Conservation (phyloP, 345 rosid species). For the Lepidium aucheri region DNA sequence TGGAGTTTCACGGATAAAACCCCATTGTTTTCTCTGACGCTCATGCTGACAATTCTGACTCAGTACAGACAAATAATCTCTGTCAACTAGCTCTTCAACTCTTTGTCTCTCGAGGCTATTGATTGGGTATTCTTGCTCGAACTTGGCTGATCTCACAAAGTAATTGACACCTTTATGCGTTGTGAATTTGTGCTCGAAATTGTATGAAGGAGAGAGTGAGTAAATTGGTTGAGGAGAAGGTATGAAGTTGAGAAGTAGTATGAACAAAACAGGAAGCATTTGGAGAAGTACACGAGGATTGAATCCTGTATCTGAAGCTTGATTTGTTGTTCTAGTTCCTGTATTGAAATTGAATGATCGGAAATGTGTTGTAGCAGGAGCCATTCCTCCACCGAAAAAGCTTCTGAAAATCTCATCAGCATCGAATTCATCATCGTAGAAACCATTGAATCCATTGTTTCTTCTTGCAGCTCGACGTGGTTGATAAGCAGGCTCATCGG, state of each 20-base stretch:
- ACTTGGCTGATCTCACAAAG: constrained; percentile 68
- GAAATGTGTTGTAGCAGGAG: constrained; percentile 65
- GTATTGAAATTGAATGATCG: constrained; percentile 58
- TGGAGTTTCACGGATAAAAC: constrained; percentile 71
- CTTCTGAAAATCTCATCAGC: constrained; percentile 92
- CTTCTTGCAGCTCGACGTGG: constrained; percentile 38
- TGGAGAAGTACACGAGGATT: constrained; percentile 58
- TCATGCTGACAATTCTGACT: constrained; percentile 78
- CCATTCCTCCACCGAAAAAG: constrained; percentile 82
- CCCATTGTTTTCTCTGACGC: constrained; percentile 87
- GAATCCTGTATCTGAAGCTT: constrained; percentile 41
- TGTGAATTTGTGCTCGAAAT: constrained; percentile 61
- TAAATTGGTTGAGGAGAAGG: constrained; percentile 74
- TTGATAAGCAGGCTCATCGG: constrained; percentile 62
- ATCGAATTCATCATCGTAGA: constrained; percentile 67
- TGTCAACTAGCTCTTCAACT: constrained; percentile 62
- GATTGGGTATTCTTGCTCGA: constrained; percentile 66
- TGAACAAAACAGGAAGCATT: constrained; percentile 65
- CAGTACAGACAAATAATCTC: constrained; percentile 58
- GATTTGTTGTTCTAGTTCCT: constrained; percentile 44
- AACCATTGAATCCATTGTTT: constrained; percentile 34
- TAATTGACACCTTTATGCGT: constrained; percentile 66
- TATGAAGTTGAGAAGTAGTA: constrained; percentile 60
- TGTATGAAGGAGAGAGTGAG: constrained; percentile 57
- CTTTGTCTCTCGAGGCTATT: constrained; percentile 40